Evolutionary conservation across 306 rosid genomes (phyloP), one percentile per base, ranked within the genome.

Genomic region (Adenanthera pavonina): DNA sequence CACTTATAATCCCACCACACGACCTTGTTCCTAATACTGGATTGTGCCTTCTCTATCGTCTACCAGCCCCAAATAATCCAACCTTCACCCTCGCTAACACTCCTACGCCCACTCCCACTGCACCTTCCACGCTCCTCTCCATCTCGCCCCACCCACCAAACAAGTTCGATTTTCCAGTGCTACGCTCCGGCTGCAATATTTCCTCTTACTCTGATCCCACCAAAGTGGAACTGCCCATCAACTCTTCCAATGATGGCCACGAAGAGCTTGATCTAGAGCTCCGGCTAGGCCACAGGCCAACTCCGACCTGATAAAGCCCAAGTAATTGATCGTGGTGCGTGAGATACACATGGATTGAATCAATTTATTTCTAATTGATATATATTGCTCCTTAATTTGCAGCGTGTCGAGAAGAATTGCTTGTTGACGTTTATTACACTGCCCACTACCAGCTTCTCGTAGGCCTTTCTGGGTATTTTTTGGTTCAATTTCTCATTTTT

Each of bases 201-300:
- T 60, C 87, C 14, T 81, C 82, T 59, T 47, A 14, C 20, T 48
- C 65, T 74, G 38, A 57, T 48, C 77, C 82, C 11, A 65, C 5
- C 78, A 81, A 85, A 83, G 49, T 81, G 25, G 84, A 86, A 71
- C 72, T 80, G 72, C 73, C 85, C 14, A 12, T 76, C 51, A 46
- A 61, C 48, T 73, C 88, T 9, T 75, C 83, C 52, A 59, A 82
- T 25, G 78, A 76, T 59, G 78, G 62, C 40, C 77, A 76, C 17
- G 93, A 90, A 85, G 97, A 91, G 77, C 87, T 95, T 86, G 97
- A 95, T 91, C 90, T 95, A 54, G 98, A 95, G 94, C 97, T 95
- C 13, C 89, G 97, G 41, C 87, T 95, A 0, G 97, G 98, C 19
- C 89, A 90, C 15, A 85, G 88, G 56, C 95, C 95, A 52, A 52